Percentiles rank a stretch among this genome's conserved stretches.
Evolutionary conservation across 371 early-diverging fungal genomes (phyloP).

Genomic region (Dinochytrium kinnereticum): DNA sequence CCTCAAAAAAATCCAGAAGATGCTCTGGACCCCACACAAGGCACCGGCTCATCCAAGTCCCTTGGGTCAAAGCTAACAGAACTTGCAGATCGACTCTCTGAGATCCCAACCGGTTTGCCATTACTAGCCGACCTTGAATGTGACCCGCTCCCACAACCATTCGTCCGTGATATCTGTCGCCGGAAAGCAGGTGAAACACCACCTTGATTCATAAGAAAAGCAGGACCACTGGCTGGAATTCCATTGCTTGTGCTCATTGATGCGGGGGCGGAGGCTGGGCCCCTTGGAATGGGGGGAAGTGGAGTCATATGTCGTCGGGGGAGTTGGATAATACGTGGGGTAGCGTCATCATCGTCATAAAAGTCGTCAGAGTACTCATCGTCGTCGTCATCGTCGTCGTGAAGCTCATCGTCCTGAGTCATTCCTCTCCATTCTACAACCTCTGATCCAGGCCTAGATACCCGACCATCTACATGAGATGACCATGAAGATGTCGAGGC

Average conservation of each 20-base stretch:
- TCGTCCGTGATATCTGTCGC: neutral
- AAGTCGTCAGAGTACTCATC: neutral
- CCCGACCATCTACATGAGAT: no score
- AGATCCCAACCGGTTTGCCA: neutral
- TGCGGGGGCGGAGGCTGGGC: neutral
- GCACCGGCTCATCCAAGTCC: neutral
- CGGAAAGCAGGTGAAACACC: neutral
- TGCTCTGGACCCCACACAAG: neutral
- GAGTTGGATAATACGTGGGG: neutral
- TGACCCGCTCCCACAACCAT: neutral
- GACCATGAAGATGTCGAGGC: neutral
- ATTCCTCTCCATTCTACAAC: neutral
- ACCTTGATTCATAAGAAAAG: neutral
- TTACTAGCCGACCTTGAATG: conserved; percentile 4
- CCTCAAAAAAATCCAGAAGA: neutral
- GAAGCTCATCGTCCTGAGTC: neutral
- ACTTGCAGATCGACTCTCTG: neutral
- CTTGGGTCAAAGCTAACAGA: neutral
- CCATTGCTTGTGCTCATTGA: neutral
- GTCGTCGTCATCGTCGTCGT: neutral
- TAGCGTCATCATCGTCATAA: neutral
- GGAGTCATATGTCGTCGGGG: conserved; percentile 9
- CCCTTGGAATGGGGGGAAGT: conserved; percentile 11
- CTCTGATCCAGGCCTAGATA: neutral
- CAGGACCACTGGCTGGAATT: no score